Percentiles rank a stretch among this genome's conserved stretches.
These are phyloP conservation scores for Babesia gibsoni DNA, from an alignment of 169 alveolate species.

Conservation along the genomic window DNA sequence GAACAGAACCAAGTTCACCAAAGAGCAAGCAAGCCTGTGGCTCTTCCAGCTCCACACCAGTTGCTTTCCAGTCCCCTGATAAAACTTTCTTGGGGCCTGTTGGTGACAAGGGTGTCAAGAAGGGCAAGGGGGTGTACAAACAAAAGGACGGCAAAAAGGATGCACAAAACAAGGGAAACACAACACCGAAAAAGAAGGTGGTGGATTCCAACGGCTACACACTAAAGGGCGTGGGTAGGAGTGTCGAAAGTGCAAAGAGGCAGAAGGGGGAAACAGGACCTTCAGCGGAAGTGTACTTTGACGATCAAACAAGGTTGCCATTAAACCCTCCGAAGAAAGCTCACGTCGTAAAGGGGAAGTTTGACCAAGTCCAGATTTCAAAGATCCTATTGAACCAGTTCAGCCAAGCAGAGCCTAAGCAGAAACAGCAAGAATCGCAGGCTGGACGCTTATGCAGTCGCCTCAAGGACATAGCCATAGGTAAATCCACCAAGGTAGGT, in stretches of 20 bases:
- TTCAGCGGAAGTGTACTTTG: conserved; percentile 21
- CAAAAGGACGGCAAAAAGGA: too few relatives aligned
- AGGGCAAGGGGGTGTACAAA: too few relatives aligned
- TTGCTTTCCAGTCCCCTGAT: too few relatives aligned
- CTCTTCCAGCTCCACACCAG: too few relatives aligned
- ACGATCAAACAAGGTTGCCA: conserved; percentile 65
- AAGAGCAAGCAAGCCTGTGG: too few relatives aligned
- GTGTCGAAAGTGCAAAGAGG: conserved; percentile 5
- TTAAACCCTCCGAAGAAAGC: conserved; percentile 72
- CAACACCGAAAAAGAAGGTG: too few relatives aligned
- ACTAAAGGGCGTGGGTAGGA: too few relatives aligned
- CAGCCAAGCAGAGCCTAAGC: conserved; percentile 39
- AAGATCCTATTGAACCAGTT: conserved; percentile 63
- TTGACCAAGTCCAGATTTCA: conserved; percentile 36
- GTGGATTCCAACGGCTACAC: too few relatives aligned
- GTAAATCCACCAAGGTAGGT: conserved; percentile 73
- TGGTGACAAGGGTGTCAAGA: too few relatives aligned
- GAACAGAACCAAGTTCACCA: not conserved
- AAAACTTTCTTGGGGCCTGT: too few relatives aligned
- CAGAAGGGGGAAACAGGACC: not conserved
- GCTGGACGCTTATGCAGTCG: conserved; percentile 63
- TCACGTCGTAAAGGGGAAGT: conserved; percentile 25
- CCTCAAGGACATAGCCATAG: conserved; percentile 76
- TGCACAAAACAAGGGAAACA: too few relatives aligned
- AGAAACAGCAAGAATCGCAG: conserved; percentile 49